Percentiles rank a stretch among this genome's conserved stretches.
Evolutionary conservation across 805 yeast species (phyloP).

Genomic region (Sungouiella blattae): DNA sequence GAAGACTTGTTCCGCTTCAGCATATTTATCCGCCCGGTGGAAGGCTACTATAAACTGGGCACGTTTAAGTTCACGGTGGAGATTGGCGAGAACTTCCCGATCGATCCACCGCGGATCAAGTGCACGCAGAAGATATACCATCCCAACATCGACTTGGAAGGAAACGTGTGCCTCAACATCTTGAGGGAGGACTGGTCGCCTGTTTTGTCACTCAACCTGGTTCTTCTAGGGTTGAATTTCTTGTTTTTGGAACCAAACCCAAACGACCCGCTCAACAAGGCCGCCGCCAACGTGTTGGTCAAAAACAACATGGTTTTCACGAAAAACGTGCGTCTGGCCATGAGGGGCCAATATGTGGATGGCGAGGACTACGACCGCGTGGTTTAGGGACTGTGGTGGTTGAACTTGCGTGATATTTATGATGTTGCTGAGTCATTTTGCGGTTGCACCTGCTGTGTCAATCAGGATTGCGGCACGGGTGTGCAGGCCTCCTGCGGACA

Average conservation of each 20-base stretch:
- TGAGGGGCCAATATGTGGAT: conserved; percentile 70
- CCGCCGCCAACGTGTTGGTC: conserved; percentile 63
- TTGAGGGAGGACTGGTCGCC: conserved; percentile 97
- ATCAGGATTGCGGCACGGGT: too few species aligned
- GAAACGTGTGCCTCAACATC: conserved; percentile 88
- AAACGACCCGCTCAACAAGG: conserved; percentile 87
- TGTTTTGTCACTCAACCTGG: conserved; percentile 74
- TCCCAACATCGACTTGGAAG: conserved; percentile 88
- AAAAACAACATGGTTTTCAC: conserved; percentile 44
- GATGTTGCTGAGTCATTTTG: too few species aligned
- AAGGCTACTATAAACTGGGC: conserved; percentile 72
- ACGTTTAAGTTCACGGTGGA: conserved; percentile 63
- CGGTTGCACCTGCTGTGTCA: too few species aligned
- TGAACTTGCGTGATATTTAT: too few species aligned
- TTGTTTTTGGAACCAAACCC: conserved; percentile 89
- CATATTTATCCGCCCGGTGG: conserved; percentile 58
- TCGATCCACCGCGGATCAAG: conserved; percentile 84
- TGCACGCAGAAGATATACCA: conserved; percentile 76
- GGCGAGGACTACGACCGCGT: conserved; percentile 64
- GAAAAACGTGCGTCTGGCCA: conserved; percentile 53
- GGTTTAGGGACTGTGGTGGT: too few species aligned
- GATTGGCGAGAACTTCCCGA: conserved; percentile 76
- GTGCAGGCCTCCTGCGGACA: too few species aligned
- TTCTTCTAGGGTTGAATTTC: conserved; percentile 80
- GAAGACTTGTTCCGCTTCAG: conserved; percentile 60